These are phyloP conservation scores for Amanita fuliginea DNA, from an alignment of 768 basidiomycete genomes.

Conservation along the genomic window DNA sequence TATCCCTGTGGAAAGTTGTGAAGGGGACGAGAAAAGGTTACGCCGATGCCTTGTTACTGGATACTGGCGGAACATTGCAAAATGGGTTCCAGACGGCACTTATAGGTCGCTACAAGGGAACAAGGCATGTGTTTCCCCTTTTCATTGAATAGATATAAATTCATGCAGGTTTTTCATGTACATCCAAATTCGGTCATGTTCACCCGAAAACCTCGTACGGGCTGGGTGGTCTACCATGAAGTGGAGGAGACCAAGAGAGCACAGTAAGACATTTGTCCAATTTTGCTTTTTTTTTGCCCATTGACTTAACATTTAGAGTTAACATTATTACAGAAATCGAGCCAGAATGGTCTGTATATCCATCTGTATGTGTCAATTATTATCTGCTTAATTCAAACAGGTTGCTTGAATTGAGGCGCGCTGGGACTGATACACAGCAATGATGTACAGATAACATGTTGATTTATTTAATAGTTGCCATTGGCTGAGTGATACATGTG, in stretches of 20 bases:
- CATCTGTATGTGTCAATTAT: not conserved
- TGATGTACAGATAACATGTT: no score
- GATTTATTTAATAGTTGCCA: no score
- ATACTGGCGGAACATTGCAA: conserved; percentile 90
- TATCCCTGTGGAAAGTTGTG: conserved; percentile 73
- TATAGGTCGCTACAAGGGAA: conserved; percentile 84
- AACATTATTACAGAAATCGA: conserved; percentile 90
- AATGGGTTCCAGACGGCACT: conserved; percentile 87
- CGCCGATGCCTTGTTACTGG: conserved; percentile 86
- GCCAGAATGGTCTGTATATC: conserved; percentile 77
- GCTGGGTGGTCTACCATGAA: conserved; percentile 94
- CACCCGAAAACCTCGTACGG: conserved; percentile 80
- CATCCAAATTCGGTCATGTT: conserved; percentile 95
- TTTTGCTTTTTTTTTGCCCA: not conserved
- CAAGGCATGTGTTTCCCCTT: conserved; percentile 36
- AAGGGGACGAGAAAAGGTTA: conserved; percentile 76
- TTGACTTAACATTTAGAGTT: conserved; percentile 43
- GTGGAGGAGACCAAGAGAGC: conserved; percentile 95
- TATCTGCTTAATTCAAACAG: conserved; percentile 9
- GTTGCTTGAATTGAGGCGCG: conserved; percentile 23
- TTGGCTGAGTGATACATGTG: no score
- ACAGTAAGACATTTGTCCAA: conserved; percentile 41
- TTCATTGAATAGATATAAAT: conserved; percentile 8
- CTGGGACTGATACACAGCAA: not conserved
- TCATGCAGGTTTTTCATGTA: conserved; percentile 62